Conservation (phyloP, 257 asterid genomes). For the Echium plantagineum region DNA sequence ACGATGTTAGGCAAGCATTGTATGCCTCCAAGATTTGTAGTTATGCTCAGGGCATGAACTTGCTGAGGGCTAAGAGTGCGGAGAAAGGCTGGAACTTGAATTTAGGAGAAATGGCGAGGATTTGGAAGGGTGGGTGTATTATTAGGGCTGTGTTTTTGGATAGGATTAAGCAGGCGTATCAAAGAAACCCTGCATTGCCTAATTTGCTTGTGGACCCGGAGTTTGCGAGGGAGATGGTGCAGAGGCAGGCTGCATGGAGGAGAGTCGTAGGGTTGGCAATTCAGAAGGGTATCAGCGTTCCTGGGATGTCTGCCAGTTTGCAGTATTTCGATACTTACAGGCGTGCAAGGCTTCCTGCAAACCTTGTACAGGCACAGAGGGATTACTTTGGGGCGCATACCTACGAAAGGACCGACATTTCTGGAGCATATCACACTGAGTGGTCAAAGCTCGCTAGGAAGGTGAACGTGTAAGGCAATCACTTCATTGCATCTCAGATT, state of each 20-base stretch:
- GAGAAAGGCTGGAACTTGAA: constrained; percentile 88
- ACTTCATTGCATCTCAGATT: constrained; percentile 9
- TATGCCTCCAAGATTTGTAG: constrained; percentile 90
- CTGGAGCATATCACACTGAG: constrained; percentile 76
- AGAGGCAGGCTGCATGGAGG: constrained; percentile 92
- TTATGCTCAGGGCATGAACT: constrained; percentile 92
- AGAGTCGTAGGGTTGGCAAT: constrained; percentile 73
- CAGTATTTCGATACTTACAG: constrained; percentile 86
- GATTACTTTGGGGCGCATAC: constrained; percentile 96
- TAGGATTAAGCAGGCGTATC: constrained; percentile 84
- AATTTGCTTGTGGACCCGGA: constrained; percentile 81
- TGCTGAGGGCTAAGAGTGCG: constrained; percentile 72
- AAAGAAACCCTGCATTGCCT: constrained; percentile 59
- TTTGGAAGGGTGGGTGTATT: constrained; percentile 97
- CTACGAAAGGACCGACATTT: constrained; percentile 63
- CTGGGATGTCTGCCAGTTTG: constrained; percentile 87
- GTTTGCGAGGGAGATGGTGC: constrained; percentile 89
- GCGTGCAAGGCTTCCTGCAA: constrained; percentile 76
- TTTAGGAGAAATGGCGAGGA: constrained; percentile 78
- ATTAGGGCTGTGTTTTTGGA: constrained; percentile 91
- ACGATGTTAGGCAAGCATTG: constrained; percentile 92
- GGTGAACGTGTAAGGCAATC: constrained; percentile 28
- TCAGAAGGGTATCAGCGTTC: constrained; percentile 65
- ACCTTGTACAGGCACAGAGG: constrained; percentile 95
- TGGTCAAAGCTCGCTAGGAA: constrained; percentile 88